phyloP scores from a whole-genome alignment of 805 yeast species.

The Metschnikowia lachancei region DNA sequence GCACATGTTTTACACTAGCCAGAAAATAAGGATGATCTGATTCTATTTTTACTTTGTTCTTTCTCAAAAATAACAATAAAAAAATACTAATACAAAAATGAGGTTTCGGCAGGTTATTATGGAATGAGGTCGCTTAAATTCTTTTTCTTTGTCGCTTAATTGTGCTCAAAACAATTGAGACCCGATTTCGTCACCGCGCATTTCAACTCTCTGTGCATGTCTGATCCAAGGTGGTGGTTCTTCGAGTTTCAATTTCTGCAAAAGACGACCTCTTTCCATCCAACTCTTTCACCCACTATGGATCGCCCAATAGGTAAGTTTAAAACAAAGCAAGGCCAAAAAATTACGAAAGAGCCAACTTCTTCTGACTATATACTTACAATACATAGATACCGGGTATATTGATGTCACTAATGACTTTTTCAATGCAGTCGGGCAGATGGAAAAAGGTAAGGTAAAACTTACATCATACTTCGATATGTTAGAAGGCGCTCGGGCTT shows the following conservation, averaged over 20 bases:
- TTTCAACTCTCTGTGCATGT: neutral
- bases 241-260: neutral
- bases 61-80: too few species aligned
- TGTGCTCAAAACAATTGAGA: neutral
- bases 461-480: slow-evolving; percentile 61
- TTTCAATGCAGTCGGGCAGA: slow-evolving; percentile 29
- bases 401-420: slow-evolving; percentile 58
- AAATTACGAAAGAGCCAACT: neutral
- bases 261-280: neutral
- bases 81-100: too few species aligned
- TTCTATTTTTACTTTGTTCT: too few species aligned
- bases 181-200: neutral
- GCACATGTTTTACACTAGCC: too few species aligned
- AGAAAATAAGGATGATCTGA: too few species aligned
- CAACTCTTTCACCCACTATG: neutral
- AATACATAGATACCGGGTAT: slow-evolving; percentile 1
- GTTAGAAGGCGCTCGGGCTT: slow-evolving; percentile 82
- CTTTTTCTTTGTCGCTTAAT: neutral
- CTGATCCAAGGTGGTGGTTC: neutral
- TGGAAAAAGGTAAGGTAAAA: slow-evolving; percentile 50
- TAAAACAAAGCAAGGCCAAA: neutral
- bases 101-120: too few species aligned
- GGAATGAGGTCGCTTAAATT: too few species aligned
- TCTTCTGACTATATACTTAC: slow-evolving; percentile 1
- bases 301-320: neutral